Conservation (phyloP, 495 filamentous ascomycete genomes). For the Neurospora sp. region DNA sequence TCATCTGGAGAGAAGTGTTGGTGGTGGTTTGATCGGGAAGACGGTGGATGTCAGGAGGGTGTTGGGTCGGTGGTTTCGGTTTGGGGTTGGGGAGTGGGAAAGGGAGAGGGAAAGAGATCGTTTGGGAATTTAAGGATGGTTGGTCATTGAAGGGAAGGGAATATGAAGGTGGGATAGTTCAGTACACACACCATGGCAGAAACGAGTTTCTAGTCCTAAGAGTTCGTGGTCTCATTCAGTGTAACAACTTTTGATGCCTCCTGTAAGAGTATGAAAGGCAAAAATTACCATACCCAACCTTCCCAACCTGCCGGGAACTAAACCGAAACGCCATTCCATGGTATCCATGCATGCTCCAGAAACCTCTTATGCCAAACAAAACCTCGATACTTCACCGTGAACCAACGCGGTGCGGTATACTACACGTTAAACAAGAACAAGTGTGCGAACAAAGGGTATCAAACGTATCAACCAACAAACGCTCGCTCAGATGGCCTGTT, state of each 20-base stretch:
- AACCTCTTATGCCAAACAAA: not conserved
- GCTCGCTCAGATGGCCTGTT: slow-evolving; percentile 61
- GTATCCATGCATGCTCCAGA: slow-evolving; percentile 2
- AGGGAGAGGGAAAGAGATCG: slow-evolving; percentile 9
- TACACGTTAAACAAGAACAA: not conserved
- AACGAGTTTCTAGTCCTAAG: too few relatives aligned
- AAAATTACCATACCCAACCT: not conserved
- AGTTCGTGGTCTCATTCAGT: not conserved
- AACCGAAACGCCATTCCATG: slow-evolving; percentile 23
- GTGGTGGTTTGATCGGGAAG: slow-evolving; percentile 50
- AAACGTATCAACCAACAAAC: not conserved
- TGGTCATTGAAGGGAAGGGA: not conserved
- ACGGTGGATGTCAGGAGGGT: slow-evolving; percentile 56
- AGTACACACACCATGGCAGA: not conserved
- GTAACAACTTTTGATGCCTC: not conserved
- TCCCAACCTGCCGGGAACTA: not conserved
- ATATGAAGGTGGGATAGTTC: not conserved
- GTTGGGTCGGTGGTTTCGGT: slow-evolving; percentile 63
- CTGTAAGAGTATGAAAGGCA: not conserved
- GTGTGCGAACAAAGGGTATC: not conserved
- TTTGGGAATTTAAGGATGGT: not conserved
- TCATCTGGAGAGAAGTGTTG: slow-evolving; percentile 34
- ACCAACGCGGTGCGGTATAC: not conserved
- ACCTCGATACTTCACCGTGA: not conserved
- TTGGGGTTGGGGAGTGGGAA: slow-evolving; percentile 32